Base-by-base conservation (phyloP, 176 grass and related monocot genomes). In the Poa pratensis region DNA sequence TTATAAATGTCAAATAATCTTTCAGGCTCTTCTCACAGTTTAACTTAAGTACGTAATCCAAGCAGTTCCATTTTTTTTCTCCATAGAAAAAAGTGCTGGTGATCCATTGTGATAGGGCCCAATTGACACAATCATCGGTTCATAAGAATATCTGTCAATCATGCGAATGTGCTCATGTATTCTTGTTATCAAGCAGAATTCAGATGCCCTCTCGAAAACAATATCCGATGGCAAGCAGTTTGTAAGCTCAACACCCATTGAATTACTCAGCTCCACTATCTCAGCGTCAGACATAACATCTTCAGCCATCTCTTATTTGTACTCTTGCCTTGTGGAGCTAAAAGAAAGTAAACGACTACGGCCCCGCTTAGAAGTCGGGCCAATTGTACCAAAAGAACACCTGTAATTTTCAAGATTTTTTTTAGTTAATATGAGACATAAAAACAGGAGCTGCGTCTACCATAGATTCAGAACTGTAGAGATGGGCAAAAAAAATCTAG, bases 221-320 rank as follows among this genome's bases (percentile, higher is more conserved):
- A 3, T 3, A 0, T 45, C 9, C 0, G 17, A 6, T 1, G 55
- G 43, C 0, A 45, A 0, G 0, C 15, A 62, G 0, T 45, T 45
- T 26, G 0, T 34, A 0, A 67, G n/a, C 6, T 46, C 76, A 35
- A 0, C 3, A 1, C 18, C n/a, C 61, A 77, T 77, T 2, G 17
- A 79, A 20, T 64, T 17, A 11, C 32, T 4, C 19, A 86, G 6
- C 7, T 69, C 83, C 0, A 79, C 42, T 79, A 79, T 63, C 8
- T 86, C 83, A 0, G 18, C 32, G 8, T 66, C 83, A 37, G 55
- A 27, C 22, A 61, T 61, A 45, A 3, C 24, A 0, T 61, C 22
- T 62, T 78, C 37, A 0, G 35, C 3, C 76, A 78, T 78, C 4
- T 4, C 46, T 46, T 46, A 46, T 7, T 40, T 40, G 0, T 6